Base-by-base conservation (phyloP, 768 basidiomycete genomes). In the Polyporus arcularius region DNA sequence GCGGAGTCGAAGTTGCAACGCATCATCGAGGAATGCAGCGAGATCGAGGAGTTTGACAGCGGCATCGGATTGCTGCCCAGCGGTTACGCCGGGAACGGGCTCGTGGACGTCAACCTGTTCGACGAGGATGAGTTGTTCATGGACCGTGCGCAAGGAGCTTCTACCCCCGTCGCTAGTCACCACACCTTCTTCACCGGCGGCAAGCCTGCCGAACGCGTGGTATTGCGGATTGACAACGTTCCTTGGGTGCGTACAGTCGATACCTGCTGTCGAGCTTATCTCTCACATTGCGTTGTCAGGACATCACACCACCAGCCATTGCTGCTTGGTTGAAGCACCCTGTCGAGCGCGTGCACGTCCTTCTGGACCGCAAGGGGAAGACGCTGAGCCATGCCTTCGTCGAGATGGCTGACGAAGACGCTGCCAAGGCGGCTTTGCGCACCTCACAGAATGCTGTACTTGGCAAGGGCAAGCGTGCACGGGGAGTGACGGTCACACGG, bases 381-480 rank as follows among this genome's bases (percentile, higher is more conserved):
- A 94, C 92, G 0, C 79, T 88, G 55, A 90, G 88, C 63, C 92
- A 94, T 72, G 92, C 92, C 1, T 94, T 87, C 64, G 87, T 89
- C 14, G 92, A 94, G 71, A 83, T 92, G 62, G 75, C 75, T 26
- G 79, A 82, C 61, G 82, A 86, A 32, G 80, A 80, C 1, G 80
- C 82, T 30, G 89, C 89, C 12, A 84, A 87, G 48, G 80, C 83
- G 28, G 87, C 89, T 35, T 78, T 93, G 11, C 80, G 91, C 14
- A 76, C 76, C 6, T 76, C 77, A 46, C 83, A 81, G 66, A 85
- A 86, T 65, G 73, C 75, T 55, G 89, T 94, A 15, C 81, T 94
- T 12, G 92, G 92, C 38, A 82, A 80, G 61, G 92, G 92, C 41
- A 85, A 84, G 63, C 80, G 92, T 46, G 90, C 92, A 7, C 82